These are phyloP conservation scores for Aureobasidium lini DNA, from an alignment of 2,329 filamentous ascomycete genomes.

Conservation along the genomic window DNA sequence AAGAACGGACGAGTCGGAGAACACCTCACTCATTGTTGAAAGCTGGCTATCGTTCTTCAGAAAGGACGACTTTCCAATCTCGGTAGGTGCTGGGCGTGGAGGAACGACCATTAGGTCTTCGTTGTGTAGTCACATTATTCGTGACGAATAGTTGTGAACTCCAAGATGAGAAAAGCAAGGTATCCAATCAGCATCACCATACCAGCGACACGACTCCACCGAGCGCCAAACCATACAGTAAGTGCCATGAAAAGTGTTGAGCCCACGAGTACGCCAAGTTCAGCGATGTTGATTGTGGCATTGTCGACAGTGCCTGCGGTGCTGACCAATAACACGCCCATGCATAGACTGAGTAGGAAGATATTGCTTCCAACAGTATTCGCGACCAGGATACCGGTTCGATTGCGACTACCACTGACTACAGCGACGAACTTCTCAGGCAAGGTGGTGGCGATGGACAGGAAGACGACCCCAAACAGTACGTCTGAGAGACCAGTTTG, in stretches of 20 bases:
- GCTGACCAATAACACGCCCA: constrained; percentile 31
- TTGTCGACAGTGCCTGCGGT: neutral
- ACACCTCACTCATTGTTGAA: too few species aligned
- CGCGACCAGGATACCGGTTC: constrained; percentile 44
- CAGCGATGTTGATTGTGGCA: neutral
- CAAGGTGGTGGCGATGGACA: constrained; percentile 47
- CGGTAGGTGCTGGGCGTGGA: too few species aligned
- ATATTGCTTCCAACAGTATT: constrained; percentile 50
- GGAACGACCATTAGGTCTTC: too few species aligned
- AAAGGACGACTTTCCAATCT: too few species aligned
- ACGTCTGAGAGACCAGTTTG: constrained; percentile 38
- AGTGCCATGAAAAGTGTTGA: neutral
- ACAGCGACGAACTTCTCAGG: constrained; percentile 48
- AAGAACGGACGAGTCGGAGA: neutral
- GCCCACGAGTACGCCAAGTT: neutral
- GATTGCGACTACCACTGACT: constrained; percentile 40
- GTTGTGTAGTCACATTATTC: neutral
- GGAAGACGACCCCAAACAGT: constrained; percentile 41
- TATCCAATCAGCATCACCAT: neutral
- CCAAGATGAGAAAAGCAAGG: neutral
- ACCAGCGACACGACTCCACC: neutral
- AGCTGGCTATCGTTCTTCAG: too few species aligned
- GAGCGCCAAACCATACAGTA: neutral
- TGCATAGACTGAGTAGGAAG: constrained; percentile 46
- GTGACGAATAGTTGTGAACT: neutral